phyloP scores from a whole-genome alignment of 345 rosid genomes.

The Nasturtium officinale region DNA sequence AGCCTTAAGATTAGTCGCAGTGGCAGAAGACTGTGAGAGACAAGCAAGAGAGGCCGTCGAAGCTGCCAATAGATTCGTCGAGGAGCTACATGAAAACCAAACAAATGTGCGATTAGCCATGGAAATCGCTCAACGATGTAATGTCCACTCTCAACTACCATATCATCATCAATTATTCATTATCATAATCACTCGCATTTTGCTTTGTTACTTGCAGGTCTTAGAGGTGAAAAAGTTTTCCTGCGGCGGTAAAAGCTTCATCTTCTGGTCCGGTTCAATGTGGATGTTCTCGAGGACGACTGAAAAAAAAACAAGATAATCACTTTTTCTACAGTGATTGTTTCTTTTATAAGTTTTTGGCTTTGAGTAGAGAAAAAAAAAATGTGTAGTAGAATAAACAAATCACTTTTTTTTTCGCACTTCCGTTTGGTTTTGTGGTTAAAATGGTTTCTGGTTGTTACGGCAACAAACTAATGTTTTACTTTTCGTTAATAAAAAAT shows the following conservation, averaged over 20 bases:
- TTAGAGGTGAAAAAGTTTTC: neutral
- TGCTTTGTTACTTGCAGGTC: constrained; percentile 24
- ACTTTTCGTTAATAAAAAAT: neutral
- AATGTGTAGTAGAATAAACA: neutral
- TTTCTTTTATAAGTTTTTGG: neutral
- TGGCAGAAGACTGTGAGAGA: constrained; percentile 55
- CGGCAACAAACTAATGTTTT: neutral
- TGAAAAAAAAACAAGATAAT: no score
- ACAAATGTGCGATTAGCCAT: neutral
- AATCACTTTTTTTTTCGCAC: neutral
- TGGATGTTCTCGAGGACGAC: neutral
- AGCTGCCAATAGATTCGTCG: constrained; percentile 45
- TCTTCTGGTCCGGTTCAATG: constrained; percentile 11
- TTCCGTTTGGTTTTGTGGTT: neutral
- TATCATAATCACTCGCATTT: constrained; percentile 14
- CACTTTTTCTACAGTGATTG: no score
- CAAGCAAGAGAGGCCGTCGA: constrained; percentile 42
- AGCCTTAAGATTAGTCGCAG: constrained; percentile 2
- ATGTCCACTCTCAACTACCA: neutral
- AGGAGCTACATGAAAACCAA: constrained; percentile 38
- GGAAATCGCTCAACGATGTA: neutral
- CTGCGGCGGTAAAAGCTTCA: neutral
- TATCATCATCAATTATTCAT: neutral
- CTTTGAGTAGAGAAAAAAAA: neutral
- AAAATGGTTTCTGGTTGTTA: neutral